These are phyloP conservation scores for Mariannaea elegans DNA, from an alignment of 2,329 filamentous ascomycete genomes.

Conservation along the genomic window DNA sequence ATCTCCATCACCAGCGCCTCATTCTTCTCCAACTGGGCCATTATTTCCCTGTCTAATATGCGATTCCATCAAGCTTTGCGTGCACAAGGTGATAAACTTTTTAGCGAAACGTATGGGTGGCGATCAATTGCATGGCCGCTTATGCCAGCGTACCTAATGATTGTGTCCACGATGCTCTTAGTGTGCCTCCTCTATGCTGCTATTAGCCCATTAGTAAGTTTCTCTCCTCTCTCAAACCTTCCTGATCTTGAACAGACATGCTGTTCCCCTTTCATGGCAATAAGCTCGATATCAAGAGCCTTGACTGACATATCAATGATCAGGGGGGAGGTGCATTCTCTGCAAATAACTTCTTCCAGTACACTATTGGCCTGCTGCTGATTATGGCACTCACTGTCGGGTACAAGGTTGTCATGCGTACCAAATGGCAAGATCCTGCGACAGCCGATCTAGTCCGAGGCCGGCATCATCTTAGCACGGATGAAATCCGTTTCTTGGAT, in stretches of 20 bases:
- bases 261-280: no score
- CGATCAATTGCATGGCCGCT: constrained; percentile 14
- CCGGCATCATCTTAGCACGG: background rate
- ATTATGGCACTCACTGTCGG: constrained; percentile 6
- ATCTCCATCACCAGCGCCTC: constrained; percentile 23
- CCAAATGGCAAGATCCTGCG: constrained; percentile 5
- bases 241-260: no score
- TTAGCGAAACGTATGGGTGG: constrained; percentile 16
- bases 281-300: background rate
- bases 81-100: constrained; percentile 15
- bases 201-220: constrained; percentile 15
- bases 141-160: constrained; percentile 10
- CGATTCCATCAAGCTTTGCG: constrained; percentile 17
- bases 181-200: constrained; percentile 11
- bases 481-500: constrained; percentile 13
- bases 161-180: constrained; percentile 3
- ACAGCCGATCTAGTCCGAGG: constrained; percentile 14
- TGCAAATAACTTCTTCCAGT: constrained; percentile 20
- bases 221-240: background rate
- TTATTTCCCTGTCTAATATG: constrained; percentile 15
- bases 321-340: constrained; percentile 8
- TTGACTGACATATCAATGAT: background rate
- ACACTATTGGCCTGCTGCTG: constrained; percentile 15
- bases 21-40: constrained; percentile 23
- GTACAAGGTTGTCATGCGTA: constrained; percentile 15